phyloP scores from a whole-genome alignment of 306 rosid species.

The Vigna angularis region DNA sequence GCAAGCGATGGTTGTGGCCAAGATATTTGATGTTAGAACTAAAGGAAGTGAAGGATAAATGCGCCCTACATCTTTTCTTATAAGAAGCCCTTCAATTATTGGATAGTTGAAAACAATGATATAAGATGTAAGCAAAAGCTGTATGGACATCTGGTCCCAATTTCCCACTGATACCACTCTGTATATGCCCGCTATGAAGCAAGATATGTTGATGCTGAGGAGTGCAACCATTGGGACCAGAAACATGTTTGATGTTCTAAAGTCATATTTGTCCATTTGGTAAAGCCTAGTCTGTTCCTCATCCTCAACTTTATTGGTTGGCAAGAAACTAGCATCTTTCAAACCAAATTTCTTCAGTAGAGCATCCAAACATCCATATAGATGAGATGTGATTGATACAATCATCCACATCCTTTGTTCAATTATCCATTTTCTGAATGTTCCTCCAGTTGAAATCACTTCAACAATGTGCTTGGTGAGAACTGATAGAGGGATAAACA shows the following conservation, averaged over 20 bases:
- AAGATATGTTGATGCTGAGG: constrained; percentile 48
- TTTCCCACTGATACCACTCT: constrained; percentile 47
- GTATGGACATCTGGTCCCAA: constrained; percentile 47
- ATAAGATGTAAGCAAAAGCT: constrained; percentile 43
- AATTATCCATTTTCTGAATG: constrained; percentile 50
- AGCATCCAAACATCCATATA: constrained; percentile 61
- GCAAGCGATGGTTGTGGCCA: constrained; percentile 29
- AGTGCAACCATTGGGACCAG: constrained; percentile 60
- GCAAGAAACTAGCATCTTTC: constrained; percentile 59
- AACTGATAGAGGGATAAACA: constrained; percentile 54
- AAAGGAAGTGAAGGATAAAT: constrained; percentile 41
- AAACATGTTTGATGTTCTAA: constrained; percentile 58
- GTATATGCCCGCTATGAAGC: constrained; percentile 50
- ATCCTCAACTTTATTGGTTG: constrained; percentile 66
- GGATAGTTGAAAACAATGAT: constrained; percentile 38
- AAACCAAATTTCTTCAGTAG: constrained; percentile 55
- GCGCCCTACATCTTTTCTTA: constrained; percentile 48
- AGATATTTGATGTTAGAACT: constrained; percentile 30
- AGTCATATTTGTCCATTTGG: constrained; percentile 62
- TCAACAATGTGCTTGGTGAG: constrained; percentile 49
- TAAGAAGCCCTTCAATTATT: constrained; percentile 34
- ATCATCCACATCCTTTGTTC: constrained; percentile 80
- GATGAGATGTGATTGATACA: constrained; percentile 50
- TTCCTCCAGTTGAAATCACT: constrained; percentile 57
- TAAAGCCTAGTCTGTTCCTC: constrained; percentile 51